A percentile compares a stretch with the other conserved stretches of the same genome.
Evolutionary conservation across 2,329 filamentous ascomycete genomes (phyloP).

Genomic region (Penicillium sp.): DNA sequence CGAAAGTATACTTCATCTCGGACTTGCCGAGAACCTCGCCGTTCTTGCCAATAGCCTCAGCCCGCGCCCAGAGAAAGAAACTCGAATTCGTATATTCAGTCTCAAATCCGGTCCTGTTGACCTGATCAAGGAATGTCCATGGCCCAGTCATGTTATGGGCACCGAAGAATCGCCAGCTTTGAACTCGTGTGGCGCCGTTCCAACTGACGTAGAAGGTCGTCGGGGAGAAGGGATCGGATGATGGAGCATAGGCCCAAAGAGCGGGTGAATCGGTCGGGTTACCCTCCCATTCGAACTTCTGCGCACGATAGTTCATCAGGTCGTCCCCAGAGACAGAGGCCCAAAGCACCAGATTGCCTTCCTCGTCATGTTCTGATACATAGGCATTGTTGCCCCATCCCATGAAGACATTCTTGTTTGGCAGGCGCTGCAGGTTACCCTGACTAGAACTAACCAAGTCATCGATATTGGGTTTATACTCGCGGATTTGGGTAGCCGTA

Average conservation of each 20-base stretch:
- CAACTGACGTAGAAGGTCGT: conserved; percentile 45
- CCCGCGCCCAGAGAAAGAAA: conserved; percentile 39
- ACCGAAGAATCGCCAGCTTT: conserved; percentile 42
- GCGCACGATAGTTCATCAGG: conserved; percentile 48
- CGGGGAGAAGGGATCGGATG: conserved; percentile 28
- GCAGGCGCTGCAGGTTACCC: conserved; percentile 44
- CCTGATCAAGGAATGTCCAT: conserved; percentile 33
- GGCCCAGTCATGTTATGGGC: conserved; percentile 35
- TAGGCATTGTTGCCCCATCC: conserved; percentile 50
- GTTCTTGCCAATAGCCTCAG: conserved; percentile 39
- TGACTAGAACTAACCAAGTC: conserved; percentile 42
- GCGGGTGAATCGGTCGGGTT: conserved; percentile 47
- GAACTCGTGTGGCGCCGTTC: conserved; percentile 47
- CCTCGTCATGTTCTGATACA: conserved; percentile 44
- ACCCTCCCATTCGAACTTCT: conserved; percentile 49
- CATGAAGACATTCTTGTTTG: conserved; percentile 44
- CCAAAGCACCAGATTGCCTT: conserved; percentile 44
- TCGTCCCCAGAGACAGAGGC: conserved; percentile 37
- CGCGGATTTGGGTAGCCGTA: conserved; percentile 38
- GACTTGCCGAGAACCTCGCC: conserved; percentile 40
- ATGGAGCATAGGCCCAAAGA: conserved; percentile 43
- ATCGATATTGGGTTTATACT: conserved; percentile 32
- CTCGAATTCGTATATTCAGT: conserved; percentile 36
- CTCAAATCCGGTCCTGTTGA: conserved; percentile 44
- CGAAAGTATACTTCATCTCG: conserved; percentile 40